Evolutionary conservation across 1,139 yeast genomes (phyloP), one percentile per base, ranked within the genome.

Genomic region (Hemisphaericaspora subhashii): DNA sequence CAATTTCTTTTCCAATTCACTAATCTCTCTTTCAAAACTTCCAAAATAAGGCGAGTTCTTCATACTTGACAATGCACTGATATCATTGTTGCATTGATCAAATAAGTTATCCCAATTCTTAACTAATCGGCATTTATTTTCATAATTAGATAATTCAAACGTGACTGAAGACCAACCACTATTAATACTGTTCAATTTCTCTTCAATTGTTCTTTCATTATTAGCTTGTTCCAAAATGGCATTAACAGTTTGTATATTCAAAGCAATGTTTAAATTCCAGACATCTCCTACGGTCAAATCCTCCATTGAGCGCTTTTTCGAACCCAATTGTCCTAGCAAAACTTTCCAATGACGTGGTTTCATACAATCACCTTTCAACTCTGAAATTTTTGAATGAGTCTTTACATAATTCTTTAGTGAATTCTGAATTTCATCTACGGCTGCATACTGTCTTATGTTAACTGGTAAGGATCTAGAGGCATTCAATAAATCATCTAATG

Each of bases 201-300:
- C 78, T 44, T 84, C 88, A 6, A 92, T 64, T 0, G 78, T 70
- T 42, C 74, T 68, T 53, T 92, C 98, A 16, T 87, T 85, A 43
- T 77, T 78, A 0, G 98, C 97, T 45, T 75, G 79, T 1, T 70
- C 67, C 3, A 87, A 52, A 1, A 85, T 60, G 0, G 74, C 64
- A 35, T 72, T 74, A 3, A 90, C 62, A 1, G 58, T 43, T 2
- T 53, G 50, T 33, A 75, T 77, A 57, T 86, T 77, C 1, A 62
- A 46, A 0, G 51, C 29, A 20, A 85, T 57, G 32, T 82, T 67
- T 39, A 88, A 57, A 33, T 68, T 72, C 78, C 90, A 75, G 1
- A 88, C 74, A 50, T 81, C 76, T 1, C 85, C 86, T 15, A 86
- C 60, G 0, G 77, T 70, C 44, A 74, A 52, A 3, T 48, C 27